These are phyloP conservation scores for Aphanomyces cochlioides DNA, from an alignment of 352 stramenopile genomes.

Conservation along the genomic window DNA sequence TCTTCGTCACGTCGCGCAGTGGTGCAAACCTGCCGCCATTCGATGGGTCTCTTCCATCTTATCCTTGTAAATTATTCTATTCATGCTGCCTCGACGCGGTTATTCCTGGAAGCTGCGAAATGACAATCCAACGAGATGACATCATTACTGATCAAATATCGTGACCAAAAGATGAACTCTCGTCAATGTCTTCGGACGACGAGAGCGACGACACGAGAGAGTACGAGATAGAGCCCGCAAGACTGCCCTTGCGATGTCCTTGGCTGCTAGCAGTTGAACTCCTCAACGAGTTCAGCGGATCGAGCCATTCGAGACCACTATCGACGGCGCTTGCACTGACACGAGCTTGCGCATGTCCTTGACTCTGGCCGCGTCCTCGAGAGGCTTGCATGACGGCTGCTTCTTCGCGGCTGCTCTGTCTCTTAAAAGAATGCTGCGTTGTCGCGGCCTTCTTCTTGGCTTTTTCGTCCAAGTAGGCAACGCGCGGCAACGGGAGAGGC, in stretches of 20 bases:
- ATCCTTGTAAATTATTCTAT: neutral
- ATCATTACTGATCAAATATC: neutral
- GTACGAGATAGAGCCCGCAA: neutral
- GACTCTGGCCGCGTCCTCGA: neutral
- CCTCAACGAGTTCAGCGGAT: conserved; percentile 1
- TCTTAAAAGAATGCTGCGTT: too few species aligned
- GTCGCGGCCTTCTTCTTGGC: neutral
- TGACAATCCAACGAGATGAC: neutral
- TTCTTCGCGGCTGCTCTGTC: neutral
- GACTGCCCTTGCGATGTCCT: neutral
- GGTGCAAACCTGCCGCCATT: neutral
- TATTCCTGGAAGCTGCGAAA: neutral
- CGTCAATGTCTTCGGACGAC: neutral
- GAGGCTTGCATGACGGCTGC: neutral
- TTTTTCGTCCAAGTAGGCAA: neutral
- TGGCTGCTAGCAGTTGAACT: neutral
- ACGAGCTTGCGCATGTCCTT: neutral
- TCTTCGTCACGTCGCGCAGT: neutral
- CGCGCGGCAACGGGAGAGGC: neutral
- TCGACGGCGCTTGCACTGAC: neutral
- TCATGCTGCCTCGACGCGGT: neutral
- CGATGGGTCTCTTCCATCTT: neutral
- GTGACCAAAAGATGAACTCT: neutral
- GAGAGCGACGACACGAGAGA: neutral
- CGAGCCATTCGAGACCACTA: neutral